phyloP scores from a whole-genome alignment of 768 basidiomycete genomes.

The Mycena rebaudengoi region DNA sequence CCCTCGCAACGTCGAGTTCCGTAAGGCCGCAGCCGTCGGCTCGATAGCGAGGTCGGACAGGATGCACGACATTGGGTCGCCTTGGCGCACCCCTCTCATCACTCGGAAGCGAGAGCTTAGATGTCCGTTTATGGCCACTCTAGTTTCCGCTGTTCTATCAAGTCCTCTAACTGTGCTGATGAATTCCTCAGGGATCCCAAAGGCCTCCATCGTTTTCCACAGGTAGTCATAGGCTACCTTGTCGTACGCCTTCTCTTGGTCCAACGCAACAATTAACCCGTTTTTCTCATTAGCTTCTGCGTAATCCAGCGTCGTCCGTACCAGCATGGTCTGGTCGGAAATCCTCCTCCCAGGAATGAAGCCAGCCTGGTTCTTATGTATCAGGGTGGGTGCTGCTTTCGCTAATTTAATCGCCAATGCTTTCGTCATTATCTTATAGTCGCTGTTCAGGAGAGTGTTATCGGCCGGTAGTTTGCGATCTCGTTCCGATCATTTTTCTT shows the following conservation, averaged over 20 bases:
- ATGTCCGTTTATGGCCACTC: conserved; percentile 14
- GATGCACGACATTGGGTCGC: conserved; percentile 38
- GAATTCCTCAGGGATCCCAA: conserved; percentile 8
- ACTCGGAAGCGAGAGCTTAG: conserved; percentile 23
- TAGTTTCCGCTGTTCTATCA: background rate
- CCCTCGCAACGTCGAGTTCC: background rate
- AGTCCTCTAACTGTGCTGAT: conserved; percentile 4
- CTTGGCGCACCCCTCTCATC: conserved; percentile 34
- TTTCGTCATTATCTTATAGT: background rate
- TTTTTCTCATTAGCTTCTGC: conserved; percentile 14
- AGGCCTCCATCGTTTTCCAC: background rate
- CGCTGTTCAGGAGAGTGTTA: background rate
- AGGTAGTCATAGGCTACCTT: conserved; percentile 27
- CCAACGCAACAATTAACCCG: background rate
- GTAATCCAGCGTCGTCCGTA: conserved; percentile 17
- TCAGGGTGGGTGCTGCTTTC: background rate
- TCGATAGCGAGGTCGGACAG: conserved; percentile 12
- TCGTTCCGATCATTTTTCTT: background rate
- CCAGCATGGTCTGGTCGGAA: conserved; percentile 28
- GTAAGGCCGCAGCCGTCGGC: background rate
- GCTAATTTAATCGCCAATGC: background rate
- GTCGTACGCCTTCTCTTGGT: conserved; percentile 27
- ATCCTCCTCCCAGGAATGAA: conserved; percentile 33
- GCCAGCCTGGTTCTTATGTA: conserved; percentile 8
- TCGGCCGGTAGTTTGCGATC: background rate